A percentile compares a stretch with the other conserved stretches of the same genome.
These are phyloP conservation scores for Arachis hypogaea DNA, from an alignment of 306 rosid species.

Conservation along the genomic window DNA sequence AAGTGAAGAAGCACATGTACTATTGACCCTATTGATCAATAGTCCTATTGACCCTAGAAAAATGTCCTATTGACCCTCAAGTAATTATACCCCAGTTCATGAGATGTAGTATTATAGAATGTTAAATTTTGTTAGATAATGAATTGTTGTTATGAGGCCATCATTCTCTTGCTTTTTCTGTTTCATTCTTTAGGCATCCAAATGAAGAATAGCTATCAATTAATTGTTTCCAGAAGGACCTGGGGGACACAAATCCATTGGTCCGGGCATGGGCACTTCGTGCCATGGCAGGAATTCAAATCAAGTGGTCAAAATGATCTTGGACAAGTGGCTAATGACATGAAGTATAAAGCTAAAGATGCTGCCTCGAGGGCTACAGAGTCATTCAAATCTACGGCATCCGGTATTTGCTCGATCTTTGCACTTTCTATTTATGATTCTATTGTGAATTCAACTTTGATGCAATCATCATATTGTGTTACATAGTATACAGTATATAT, in stretches of 20 bases:
- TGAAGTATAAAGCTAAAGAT: slow-evolving; percentile 44
- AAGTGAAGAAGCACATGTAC: slow-evolving; percentile 94
- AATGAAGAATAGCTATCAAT: slow-evolving; percentile 92
- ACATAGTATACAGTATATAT: too few species aligned
- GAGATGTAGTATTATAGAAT: background rate
- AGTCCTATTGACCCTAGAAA: slow-evolving; percentile 47
- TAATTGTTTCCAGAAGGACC: slow-evolving; percentile 91
- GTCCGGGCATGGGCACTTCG: slow-evolving; percentile 99
- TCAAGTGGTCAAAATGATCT: slow-evolving; percentile 19
- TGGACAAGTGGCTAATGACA: slow-evolving; percentile 28
- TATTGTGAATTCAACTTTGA: too few species aligned
- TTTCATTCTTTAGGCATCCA: slow-evolving; percentile 70
- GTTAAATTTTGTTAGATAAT: background rate
- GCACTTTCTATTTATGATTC: background rate
- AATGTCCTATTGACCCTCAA: slow-evolving; percentile 30
- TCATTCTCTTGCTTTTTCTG: slow-evolving; percentile 32
- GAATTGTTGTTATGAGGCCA: background rate
- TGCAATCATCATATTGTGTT: too few species aligned
- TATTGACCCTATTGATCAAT: too few species aligned
- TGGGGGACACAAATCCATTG: slow-evolving; percentile 81
- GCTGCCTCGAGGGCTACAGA: slow-evolving; percentile 54
- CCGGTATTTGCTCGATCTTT: slow-evolving; percentile 45
- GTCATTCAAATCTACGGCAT: slow-evolving; percentile 46
- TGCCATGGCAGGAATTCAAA: slow-evolving; percentile 87
- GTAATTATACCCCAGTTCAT: slow-evolving; percentile 12